Base-by-base conservation (phyloP, 2,329 filamentous ascomycete species). In the Hymenoscyphus linearis region DNA sequence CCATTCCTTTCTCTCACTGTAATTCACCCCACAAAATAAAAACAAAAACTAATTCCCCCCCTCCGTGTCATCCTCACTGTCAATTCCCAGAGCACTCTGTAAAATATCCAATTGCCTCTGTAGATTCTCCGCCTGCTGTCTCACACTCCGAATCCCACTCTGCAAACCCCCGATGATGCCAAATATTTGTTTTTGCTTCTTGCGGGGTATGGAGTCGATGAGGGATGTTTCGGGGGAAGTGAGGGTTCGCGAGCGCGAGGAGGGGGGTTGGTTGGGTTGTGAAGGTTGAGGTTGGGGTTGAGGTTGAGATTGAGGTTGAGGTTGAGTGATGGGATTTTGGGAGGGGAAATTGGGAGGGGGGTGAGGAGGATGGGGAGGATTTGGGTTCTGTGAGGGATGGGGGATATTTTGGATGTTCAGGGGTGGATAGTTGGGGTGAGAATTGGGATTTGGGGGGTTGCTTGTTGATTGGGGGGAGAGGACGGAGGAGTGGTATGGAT, bases 121-220 rank as follows among this genome's bases (percentile, higher is more conserved):
- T 35, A 70, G 27, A 34, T 58, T 62, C n/a, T 70, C 67, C 4
- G 68, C 64, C 44, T 70, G 68, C 55, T 68, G 66, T 12, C 60
- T 52, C 13, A 62, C 60, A 47, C 44, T 66, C 35, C 63, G 57
- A 14, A 70, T 67, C 3, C 67, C 67, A 54, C 67, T 66, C 35
- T 70, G 67, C 4, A 70, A 22, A n/a, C 65, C 65, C 22, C 66
- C 68, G 53, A 70, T 68, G 12, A 70, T 64, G 1, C 62, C 60
- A 36, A 66, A 67, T 44, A 70, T 64, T 35, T 66, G 64, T 40
- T 68, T 68, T 37, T 67, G 67, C 50, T 67, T 69, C 52, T 66
- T 64, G n/a, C 66, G 60, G 7, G 67, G 62, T 14, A 70, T 62
- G 3, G 62, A 63, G 40, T 70, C 68, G n/a, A 70, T 66, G 1